A percentile compares a stretch with the other conserved stretches of the same genome.
These are phyloP conservation scores for Mycena galericulata DNA, from an alignment of 768 basidiomycete genomes.

Conservation along the genomic window DNA sequence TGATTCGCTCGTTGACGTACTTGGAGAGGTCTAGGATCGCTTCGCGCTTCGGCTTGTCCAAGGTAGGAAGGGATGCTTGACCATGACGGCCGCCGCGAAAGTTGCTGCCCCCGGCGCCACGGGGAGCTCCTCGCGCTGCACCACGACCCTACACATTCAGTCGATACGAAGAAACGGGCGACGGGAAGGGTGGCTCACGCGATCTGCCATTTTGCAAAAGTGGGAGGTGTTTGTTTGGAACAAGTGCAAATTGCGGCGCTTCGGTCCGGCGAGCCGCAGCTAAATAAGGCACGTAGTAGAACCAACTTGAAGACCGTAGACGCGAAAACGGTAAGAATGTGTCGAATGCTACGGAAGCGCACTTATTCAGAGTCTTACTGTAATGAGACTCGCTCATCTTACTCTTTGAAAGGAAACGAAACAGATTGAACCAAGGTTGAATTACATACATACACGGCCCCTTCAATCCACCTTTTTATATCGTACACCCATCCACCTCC, in stretches of 20 bases:
- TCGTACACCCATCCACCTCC: conserved; percentile 2
- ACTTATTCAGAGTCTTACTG: too few relatives aligned
- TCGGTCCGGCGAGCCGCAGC: too few relatives aligned
- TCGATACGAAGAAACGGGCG: conserved; percentile 43
- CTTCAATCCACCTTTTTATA: not conserved
- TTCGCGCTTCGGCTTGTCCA: conserved; percentile 89
- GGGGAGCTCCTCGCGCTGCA: conserved; percentile 57
- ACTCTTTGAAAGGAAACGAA: too few relatives aligned
- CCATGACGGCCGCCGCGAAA: conserved; percentile 61
- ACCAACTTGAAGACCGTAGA: too few relatives aligned
- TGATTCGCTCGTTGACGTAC: conserved; percentile 91
- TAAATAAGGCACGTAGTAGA: too few relatives aligned
- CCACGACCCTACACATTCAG: conserved; percentile 69
- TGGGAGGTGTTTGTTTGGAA: not conserved
- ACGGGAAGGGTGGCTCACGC: conserved; percentile 56
- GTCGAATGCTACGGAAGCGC: too few relatives aligned
- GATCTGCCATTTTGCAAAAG: conserved; percentile 49
- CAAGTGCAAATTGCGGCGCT: not conserved
- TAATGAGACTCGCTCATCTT: too few relatives aligned
- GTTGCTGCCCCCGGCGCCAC: conserved; percentile 55
- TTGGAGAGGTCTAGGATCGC: conserved; percentile 96
- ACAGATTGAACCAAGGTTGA: too few relatives aligned
- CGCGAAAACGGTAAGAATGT: too few relatives aligned
- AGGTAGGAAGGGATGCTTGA: conserved; percentile 58
- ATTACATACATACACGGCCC: too few relatives aligned